Evolutionary conservation across 805 yeast species (phyloP).

Genomic region (Starmerella floricola): DNA sequence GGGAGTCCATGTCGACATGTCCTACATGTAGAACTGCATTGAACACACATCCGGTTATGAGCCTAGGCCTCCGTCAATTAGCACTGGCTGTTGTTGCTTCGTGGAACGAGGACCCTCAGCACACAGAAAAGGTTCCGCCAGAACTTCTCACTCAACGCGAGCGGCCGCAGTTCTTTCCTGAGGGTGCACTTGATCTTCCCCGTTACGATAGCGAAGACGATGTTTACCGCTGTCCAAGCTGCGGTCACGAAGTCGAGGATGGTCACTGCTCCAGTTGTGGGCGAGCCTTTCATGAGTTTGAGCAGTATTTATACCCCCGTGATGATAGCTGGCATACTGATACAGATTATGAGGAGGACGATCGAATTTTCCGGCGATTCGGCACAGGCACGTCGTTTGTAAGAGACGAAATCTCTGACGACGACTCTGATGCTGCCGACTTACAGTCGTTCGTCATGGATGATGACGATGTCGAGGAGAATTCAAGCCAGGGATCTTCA

Average conservation of each 20-base stretch:
- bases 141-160: not conserved
- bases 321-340: slow-evolving; percentile 7
- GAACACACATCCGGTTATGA: slow-evolving; percentile 14
- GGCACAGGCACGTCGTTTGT: too few relatives aligned
- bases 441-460: slow-evolving; percentile 3
- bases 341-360: slow-evolving; percentile 7
- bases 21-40: slow-evolving; percentile 21
- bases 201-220: slow-evolving; percentile 48
- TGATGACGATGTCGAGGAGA: slow-evolving; percentile 3
- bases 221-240: slow-evolving; percentile 51
- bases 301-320: slow-evolving; percentile 1
- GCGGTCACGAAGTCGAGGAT: slow-evolving; percentile 55
- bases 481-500: too few relatives aligned
- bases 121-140: slow-evolving; percentile 1
- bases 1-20: slow-evolving; percentile 13
- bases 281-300: slow-evolving; percentile 10
- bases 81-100: slow-evolving; percentile 15
- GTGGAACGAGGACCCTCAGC: slow-evolving; percentile 7
- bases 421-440: not conserved
- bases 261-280: slow-evolving; percentile 47
- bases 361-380: not conserved
- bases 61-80: slow-evolving; percentile 15
- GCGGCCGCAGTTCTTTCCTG: slow-evolving; percentile 1
- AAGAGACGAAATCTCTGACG: not conserved
- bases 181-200: slow-evolving; percentile 22